Base-by-base conservation (phyloP, 2,329 filamentous ascomycete genomes). In the Colletotrichum karsti region DNA sequence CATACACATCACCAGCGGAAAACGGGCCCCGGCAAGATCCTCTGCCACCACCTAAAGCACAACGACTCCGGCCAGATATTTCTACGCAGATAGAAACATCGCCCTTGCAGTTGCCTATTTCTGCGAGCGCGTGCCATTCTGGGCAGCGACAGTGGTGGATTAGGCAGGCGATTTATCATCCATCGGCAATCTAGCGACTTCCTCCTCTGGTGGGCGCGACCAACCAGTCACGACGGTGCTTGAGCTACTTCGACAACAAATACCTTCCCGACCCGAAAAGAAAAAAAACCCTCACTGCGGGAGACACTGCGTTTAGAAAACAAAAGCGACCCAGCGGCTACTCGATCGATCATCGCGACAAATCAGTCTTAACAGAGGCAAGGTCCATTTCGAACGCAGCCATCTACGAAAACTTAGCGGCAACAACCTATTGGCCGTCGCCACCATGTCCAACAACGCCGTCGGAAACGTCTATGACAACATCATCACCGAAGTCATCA, bases 401-500 rank as follows among this genome's bases (percentile, higher is more conserved):
- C 22, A 37, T 44, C 33, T n/a, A 12, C 37, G 12, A 28, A 33
- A 24, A 30, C 30, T 41, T 33, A 46, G 42, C n/a, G 26, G 57
- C 53, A 48, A 66, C 9, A 42, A 39, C 33, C 42, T 20, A 35
- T n/a, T 33, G 28, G 57, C 41, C 8, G 48, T 7, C 54, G 53
- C 50, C 78, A 83, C 71, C 66, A 90, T 90, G 88, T 90, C 88
- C 67, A 90, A 90, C 78, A 75, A 79, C 51, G 81, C 82, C 15
- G 88, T 90, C 84, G 96, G 96, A 76, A 83, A 84, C 73, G 91
- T 98, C 76, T 99, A 98, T 81, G 86, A 91, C 80, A 84, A 87
- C 75, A 91, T 93, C 79, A 93, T 93, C 77, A 86, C 91, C 70
- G 93, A 96, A 83, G 94, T 99, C 78, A 93, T 98, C 81, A 92